A percentile compares a stretch with the other conserved stretches of the same genome.
Evolutionary conservation across 129 eudicot species (phyloP).

Genomic region (Arctium minus): DNA sequence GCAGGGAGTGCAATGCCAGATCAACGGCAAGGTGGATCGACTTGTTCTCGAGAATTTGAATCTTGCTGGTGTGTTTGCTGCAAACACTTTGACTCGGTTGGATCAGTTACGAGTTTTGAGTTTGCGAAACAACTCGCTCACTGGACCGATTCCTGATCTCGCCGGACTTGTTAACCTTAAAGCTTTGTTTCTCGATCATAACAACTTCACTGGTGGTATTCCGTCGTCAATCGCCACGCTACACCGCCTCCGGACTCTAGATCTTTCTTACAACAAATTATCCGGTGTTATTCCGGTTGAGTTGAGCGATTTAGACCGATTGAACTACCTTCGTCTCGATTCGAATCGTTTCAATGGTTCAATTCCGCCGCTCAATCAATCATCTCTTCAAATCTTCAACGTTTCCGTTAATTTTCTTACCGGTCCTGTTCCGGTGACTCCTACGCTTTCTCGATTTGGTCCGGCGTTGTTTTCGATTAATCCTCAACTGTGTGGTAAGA

Average conservation of each 20-base stretch:
- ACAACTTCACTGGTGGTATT: slow-evolving; percentile 51
- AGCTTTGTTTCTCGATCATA: slow-evolving; percentile 49
- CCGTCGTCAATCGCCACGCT: slow-evolving; percentile 65
- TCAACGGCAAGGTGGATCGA: slow-evolving; percentile 29
- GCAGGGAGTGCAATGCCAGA: slow-evolving; percentile 63
- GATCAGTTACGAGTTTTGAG: slow-evolving; percentile 74
- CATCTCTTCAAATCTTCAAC: slow-evolving; percentile 51
- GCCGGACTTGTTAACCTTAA: slow-evolving; percentile 58
- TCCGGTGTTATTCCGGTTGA: slow-evolving; percentile 49
- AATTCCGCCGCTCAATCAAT: slow-evolving; percentile 65
- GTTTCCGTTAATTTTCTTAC: slow-evolving; percentile 56
- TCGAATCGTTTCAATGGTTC: slow-evolving; percentile 69
- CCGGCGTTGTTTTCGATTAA: slow-evolving; percentile 38
- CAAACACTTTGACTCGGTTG: slow-evolving; percentile 48
- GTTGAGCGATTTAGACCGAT: slow-evolving; percentile 37
- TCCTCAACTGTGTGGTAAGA: slow-evolving; percentile 60
- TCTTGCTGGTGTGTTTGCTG: slow-evolving; percentile 54
- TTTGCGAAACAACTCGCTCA: slow-evolving; percentile 71
- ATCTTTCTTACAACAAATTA: slow-evolving; percentile 60
- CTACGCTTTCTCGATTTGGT: slow-evolving; percentile 43
- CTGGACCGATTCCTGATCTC: slow-evolving; percentile 82
- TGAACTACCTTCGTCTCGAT: slow-evolving; percentile 57
- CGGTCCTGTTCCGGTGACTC: slow-evolving; percentile 66
- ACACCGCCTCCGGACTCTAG: slow-evolving; percentile 62
- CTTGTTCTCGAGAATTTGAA: slow-evolving; percentile 40